Percentiles rank a stretch among this genome's conserved stretches.
Conservation (phyloP, 2,329 filamentous ascomycete species). For the Penicillium thymicola region DNA sequence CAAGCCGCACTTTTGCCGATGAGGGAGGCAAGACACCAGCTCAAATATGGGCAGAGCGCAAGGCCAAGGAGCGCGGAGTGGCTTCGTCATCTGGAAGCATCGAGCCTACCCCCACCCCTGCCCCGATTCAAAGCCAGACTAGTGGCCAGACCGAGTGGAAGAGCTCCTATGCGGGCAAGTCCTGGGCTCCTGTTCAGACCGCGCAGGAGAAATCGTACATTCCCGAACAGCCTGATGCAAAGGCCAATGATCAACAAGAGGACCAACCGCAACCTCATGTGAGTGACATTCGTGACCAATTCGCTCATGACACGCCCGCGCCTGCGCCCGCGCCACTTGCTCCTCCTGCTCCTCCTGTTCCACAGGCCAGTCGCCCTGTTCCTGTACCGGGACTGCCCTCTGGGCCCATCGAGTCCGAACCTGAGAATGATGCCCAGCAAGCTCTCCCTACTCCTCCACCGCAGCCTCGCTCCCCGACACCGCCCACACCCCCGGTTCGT, state of each 20-base stretch:
- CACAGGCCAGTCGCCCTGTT: slow-evolving; percentile 64
- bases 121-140: slow-evolving; percentile 60
- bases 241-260: slow-evolving; percentile 49
- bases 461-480: slow-evolving; percentile 48
- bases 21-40: slow-evolving; percentile 94
- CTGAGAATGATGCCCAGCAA: slow-evolving; percentile 40
- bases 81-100: slow-evolving; percentile 45
- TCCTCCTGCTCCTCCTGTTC: slow-evolving; percentile 52
- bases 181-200: slow-evolving; percentile 80
- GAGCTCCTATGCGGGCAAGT: slow-evolving; percentile 86
- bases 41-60: slow-evolving; percentile 96
- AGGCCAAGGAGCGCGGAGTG: slow-evolving; percentile 70
- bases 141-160: slow-evolving; percentile 79
- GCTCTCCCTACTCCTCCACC: slow-evolving; percentile 39
- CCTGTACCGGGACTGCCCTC: slow-evolving; percentile 73
- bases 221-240: slow-evolving; percentile 59
- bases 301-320: slow-evolving; percentile 62
- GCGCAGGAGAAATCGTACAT: slow-evolving; percentile 61
- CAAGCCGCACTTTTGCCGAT: slow-evolving; percentile 91
- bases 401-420: slow-evolving; percentile 52
- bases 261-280: slow-evolving; percentile 62
- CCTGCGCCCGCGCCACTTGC: slow-evolving; percentile 45
- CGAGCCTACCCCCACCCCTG: slow-evolving; percentile 49
- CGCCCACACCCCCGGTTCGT: slow-evolving; percentile 49
- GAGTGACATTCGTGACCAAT: slow-evolving; percentile 73